Conservation (phyloP, 495 filamentous ascomycete species). For the Letharia columbiana region DNA sequence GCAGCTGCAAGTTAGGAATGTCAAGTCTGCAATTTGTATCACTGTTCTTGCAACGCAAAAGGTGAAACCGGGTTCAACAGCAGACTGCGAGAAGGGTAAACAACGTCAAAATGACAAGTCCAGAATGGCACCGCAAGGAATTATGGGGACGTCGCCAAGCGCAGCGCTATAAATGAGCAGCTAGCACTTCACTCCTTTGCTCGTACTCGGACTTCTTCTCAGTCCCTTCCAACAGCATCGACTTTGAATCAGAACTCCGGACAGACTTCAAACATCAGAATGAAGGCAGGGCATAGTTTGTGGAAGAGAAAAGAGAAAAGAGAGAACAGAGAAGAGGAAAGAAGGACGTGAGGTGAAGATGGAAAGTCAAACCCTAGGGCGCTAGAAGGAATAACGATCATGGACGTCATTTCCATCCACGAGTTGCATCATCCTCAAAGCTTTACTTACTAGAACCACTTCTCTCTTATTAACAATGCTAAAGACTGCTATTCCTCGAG, state of each 20-base stretch:
- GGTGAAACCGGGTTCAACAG: no score
- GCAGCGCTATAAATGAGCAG: not conserved
- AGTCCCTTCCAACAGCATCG: not conserved
- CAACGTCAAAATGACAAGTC: no score
- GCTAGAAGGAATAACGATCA: slow-evolving; percentile 5
- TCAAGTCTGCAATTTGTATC: not conserved
- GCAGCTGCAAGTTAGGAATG: not conserved
- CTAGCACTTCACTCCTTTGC: not conserved
- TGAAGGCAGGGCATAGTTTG: not conserved
- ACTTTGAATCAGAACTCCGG: not conserved
- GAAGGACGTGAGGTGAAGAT: not conserved
- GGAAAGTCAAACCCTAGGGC: not conserved
- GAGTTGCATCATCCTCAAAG: not conserved
- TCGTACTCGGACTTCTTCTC: not conserved
- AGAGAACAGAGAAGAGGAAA: not conserved
- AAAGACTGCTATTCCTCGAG: not conserved
- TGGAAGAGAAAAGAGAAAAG: not conserved
- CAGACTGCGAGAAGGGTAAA: no score
- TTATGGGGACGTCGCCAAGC: not conserved
- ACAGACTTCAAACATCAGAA: not conserved
- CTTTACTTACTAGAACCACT: not conserved
- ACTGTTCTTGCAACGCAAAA: not conserved
- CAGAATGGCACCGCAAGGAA: no score
- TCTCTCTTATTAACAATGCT: slow-evolving; percentile 5
- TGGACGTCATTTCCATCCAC: slow-evolving; percentile 12